Evolutionary conservation across 768 basidiomycete genomes (phyloP).

Genomic region (Pulveroboletus ravenelii): DNA sequence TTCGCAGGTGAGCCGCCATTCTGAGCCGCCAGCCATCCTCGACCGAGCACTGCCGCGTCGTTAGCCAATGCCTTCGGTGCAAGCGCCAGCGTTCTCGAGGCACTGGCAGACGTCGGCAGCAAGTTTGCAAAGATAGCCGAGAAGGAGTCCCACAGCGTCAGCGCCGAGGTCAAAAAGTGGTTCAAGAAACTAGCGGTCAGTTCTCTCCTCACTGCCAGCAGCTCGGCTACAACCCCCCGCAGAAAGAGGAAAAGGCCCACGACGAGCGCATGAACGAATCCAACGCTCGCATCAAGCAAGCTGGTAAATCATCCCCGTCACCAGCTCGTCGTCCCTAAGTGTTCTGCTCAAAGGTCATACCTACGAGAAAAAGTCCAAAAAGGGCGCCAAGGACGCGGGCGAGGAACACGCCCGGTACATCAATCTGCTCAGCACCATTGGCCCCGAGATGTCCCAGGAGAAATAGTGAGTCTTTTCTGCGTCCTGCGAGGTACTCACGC

Average conservation of each 20-base stretch:
- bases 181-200: slow-evolving; percentile 78
- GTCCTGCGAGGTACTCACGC: not conserved
- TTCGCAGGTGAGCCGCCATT: slow-evolving; percentile 49
- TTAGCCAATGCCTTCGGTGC: slow-evolving; percentile 65
- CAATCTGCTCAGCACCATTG: slow-evolving; percentile 62
- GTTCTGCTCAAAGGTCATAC: slow-evolving; percentile 44
- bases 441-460: slow-evolving; percentile 75
- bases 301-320: slow-evolving; percentile 38
- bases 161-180: slow-evolving; percentile 76
- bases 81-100: slow-evolving; percentile 64
- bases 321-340: slow-evolving; percentile 2
- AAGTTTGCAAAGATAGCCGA: slow-evolving; percentile 74
- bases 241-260: slow-evolving; percentile 81
- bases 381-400: slow-evolving; percentile 55
- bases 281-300: slow-evolving; percentile 73
- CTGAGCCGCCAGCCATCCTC: not conserved
- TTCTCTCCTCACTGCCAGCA: not conserved
- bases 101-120: slow-evolving; percentile 61
- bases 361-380: slow-evolving; percentile 81
- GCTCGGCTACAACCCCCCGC: slow-evolving; percentile 1
- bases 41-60: not conserved
- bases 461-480: slow-evolving; percentile 54
- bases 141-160: slow-evolving; percentile 64
- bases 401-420: slow-evolving; percentile 80
- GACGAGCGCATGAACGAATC: slow-evolving; percentile 64